These are phyloP conservation scores for Monosporascus sp. DNA, from an alignment of 2,329 filamentous ascomycete species.

Conservation along the genomic window DNA sequence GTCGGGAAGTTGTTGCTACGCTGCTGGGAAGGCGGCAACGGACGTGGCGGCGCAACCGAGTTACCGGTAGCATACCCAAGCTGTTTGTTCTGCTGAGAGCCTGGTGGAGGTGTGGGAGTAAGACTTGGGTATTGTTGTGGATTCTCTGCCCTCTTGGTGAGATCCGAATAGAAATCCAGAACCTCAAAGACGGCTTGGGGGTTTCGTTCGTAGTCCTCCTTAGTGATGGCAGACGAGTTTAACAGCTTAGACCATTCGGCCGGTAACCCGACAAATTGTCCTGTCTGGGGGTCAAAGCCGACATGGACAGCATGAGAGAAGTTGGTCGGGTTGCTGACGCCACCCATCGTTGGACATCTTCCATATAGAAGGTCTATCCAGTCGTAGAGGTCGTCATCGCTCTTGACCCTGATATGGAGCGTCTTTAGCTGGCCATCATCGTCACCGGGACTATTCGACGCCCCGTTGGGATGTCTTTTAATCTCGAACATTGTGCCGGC, in stretches of 20 bases:
- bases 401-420: slow-evolving; percentile 88
- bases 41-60: slow-evolving; percentile 64
- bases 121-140: slow-evolving; percentile 63
- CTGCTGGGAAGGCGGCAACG: slow-evolving; percentile 51
- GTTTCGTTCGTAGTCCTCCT: slow-evolving; percentile 97
- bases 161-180: slow-evolving; percentile 79
- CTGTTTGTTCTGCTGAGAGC: slow-evolving; percentile 55
- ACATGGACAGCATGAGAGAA: slow-evolving; percentile 97
- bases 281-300: slow-evolving; percentile 91
- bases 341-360: slow-evolving; percentile 93
- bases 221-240: slow-evolving; percentile 93
- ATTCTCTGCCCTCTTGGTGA: slow-evolving; percentile 70
- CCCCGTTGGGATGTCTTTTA: slow-evolving; percentile 65
- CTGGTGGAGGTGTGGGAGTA: slow-evolving; percentile 60
- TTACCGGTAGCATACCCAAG: slow-evolving; percentile 52
- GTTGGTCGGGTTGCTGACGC: slow-evolving; percentile 97
- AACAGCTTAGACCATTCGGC: slow-evolving; percentile 96
- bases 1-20: slow-evolving; percentile 32
- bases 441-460: slow-evolving; percentile 66
- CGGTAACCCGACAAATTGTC: slow-evolving; percentile 89
- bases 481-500: slow-evolving; percentile 93
- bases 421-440: slow-evolving; percentile 78
- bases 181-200: slow-evolving; percentile 81
- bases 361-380: slow-evolving; percentile 99
- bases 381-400: slow-evolving; percentile 93